Percentiles rank a stretch among this genome's conserved stretches.
phyloP scores from a whole-genome alignment of 2,329 filamentous ascomycete species.

The Hypoxylon sp. region DNA sequence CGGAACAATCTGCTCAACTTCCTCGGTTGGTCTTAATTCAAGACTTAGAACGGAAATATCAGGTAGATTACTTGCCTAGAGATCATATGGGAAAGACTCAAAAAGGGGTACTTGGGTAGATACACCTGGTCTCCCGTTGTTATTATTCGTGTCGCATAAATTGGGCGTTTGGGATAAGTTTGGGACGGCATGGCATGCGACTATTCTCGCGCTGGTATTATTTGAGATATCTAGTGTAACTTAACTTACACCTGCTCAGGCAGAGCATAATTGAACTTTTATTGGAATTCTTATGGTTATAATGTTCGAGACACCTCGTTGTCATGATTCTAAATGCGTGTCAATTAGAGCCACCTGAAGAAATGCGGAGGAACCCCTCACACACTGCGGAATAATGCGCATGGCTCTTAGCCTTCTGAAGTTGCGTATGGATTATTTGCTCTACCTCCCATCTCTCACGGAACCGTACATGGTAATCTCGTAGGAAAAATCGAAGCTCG shows the following conservation, averaged over 20 bases:
- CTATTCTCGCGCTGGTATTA: slow-evolving; percentile 13
- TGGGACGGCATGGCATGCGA: slow-evolving; percentile 24
- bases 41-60: background rate
- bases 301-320: background rate
- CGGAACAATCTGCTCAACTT: slow-evolving; percentile 53
- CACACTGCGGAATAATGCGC: too few relatives aligned
- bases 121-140: slow-evolving; percentile 11
- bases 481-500: too few relatives aligned
- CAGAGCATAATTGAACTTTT: slow-evolving; percentile 25
- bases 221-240: slow-evolving; percentile 25
- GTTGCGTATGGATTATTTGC: too few relatives aligned
- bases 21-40: slow-evolving; percentile 50
- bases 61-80: slow-evolving; percentile 7
- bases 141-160: slow-evolving; percentile 33
- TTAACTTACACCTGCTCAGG: slow-evolving; percentile 25
- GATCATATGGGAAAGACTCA: slow-evolving; percentile 13
- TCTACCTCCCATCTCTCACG: too few relatives aligned
- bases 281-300: slow-evolving; percentile 9
- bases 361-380: too few relatives aligned
- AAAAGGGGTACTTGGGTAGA: slow-evolving; percentile 9
- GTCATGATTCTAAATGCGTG: too few relatives aligned
- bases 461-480: too few relatives aligned
- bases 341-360: too few relatives aligned
- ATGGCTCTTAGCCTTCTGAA: too few relatives aligned
- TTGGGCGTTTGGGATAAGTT: slow-evolving; percentile 34